phyloP scores from a whole-genome alignment of 176 grass and related monocot species.

The Alloteropsis semialata region DNA sequence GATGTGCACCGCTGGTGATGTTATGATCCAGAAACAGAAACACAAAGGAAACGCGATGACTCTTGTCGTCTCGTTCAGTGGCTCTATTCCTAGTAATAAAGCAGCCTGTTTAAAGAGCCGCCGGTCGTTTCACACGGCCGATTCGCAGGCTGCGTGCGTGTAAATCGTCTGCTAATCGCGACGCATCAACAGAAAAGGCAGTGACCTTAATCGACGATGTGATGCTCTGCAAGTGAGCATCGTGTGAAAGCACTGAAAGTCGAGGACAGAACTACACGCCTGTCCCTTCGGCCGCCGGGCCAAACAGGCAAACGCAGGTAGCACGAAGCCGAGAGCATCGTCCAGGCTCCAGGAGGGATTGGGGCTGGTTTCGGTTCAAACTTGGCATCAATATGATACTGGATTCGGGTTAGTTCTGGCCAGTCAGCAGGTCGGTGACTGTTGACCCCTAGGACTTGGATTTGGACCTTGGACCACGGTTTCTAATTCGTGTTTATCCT shows the following conservation, averaged over 20 bases:
- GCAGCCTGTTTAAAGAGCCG: neutral
- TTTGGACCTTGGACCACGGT: conserved; percentile 9
- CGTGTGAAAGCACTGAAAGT: conserved; percentile 6
- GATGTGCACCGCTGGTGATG: too few relatives aligned
- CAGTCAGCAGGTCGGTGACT: neutral
- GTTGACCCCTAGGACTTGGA: neutral
- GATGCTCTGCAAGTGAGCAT: neutral
- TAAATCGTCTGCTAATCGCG: neutral
- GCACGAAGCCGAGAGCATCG: neutral
- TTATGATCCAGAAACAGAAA: neutral
- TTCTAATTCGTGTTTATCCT: conserved; percentile 1
- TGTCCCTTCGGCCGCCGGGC: neutral
- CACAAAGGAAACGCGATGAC: conserved; percentile 2
- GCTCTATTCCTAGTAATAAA: neutral
- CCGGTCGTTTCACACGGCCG: neutral
- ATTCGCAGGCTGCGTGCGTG: neutral
- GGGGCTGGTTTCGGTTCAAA: conserved; percentile 26
- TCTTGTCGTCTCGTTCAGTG: neutral
- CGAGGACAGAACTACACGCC: neutral
- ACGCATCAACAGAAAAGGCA: neutral
- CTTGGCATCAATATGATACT: conserved; percentile 10
- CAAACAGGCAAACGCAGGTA: neutral
- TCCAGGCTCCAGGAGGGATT: neutral
- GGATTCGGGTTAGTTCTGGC: neutral
- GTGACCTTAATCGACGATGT: neutral